phyloP scores from a whole-genome alignment of 140 eudicot genomes.

The Senecio squalidus region DNA sequence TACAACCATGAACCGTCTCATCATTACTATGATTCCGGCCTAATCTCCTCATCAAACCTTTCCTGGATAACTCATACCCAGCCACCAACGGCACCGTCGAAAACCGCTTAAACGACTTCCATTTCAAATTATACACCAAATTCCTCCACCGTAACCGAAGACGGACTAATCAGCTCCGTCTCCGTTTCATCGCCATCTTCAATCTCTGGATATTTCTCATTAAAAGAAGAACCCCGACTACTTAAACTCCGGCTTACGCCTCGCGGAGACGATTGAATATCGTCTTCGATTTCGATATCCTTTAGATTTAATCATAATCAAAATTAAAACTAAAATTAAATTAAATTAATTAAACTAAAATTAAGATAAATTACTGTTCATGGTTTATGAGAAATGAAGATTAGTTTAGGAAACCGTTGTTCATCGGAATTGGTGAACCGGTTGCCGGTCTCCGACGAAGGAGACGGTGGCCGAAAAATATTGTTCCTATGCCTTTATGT shows the following conservation, averaged over 20 bases:
- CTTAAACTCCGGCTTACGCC: constrained; percentile 45
- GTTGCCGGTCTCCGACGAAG: constrained; percentile 27
- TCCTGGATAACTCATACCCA: constrained; percentile 49
- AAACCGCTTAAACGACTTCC: constrained; percentile 39
- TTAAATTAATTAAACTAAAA: background rate
- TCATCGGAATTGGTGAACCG: too few relatives aligned
- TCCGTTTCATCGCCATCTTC: constrained; percentile 11
- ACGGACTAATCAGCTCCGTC: constrained; percentile 5
- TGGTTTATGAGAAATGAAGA: too few relatives aligned
- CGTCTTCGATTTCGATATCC: constrained; percentile 18
- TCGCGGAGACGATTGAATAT: constrained; percentile 59
- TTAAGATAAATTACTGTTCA: background rate
- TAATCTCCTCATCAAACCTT: constrained; percentile 42
- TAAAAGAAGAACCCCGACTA: constrained; percentile 39
- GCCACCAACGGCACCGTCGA: constrained; percentile 52
- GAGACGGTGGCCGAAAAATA: constrained; percentile 35
- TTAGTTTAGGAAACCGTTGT: too few relatives aligned
- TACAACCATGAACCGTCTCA: constrained; percentile 27
- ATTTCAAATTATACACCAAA: constrained; percentile 39
- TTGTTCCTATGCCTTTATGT: too few relatives aligned
- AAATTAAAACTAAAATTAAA: background rate
- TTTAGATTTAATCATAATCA: constrained; percentile 12
- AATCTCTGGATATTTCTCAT: constrained; percentile 21
- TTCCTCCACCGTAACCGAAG: constrained; percentile 42
- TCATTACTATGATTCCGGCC: constrained; percentile 40